Evolutionary conservation across 2,329 filamentous ascomycete genomes (phyloP), one percentile per base, ranked within the genome.

Genomic region (Stromatinia cepivora): DNA sequence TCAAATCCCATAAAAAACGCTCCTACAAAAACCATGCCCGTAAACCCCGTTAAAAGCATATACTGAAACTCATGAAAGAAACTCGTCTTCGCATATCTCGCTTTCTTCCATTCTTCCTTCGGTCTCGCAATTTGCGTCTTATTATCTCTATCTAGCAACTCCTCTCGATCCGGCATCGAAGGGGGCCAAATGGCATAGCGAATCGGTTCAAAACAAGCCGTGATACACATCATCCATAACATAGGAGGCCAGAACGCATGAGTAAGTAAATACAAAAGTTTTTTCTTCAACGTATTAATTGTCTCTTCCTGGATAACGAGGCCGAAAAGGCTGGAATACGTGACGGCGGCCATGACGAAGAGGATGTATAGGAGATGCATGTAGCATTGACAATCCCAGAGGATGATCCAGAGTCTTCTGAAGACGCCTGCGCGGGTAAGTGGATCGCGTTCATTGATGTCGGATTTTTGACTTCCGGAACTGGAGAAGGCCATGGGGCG

Each of bases 181-280:
- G 88, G 88, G 0, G 88, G 88, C 72, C 85, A 84, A 67, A 89
- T 84, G 34, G 86, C 85, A 75, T 90, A 90, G 1, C 81, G 81
- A 58, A 90, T 81, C 0, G 88, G 88, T 0, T 83, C 86, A n/a
- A 63, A 73, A 6, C 79, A 78, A 0, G 83, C 79, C 48, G 80
- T 69, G 31, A 72, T 45, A 13, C 57, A 57, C 42, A 72, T 64
- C 6, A 76, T 58, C 85, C 85, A 88, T 36, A 86, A 79, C 56
- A 88, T 74, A 0, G 87, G 87, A 8, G 86, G 86, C 87, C 87
- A 89, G 79, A 85, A 86, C 17, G 85, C 86, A 75, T 88, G 86
- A 0, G 86, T 88, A 53, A 89, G 76, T 5, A 90, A 79, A 72
- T 82, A 83, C 61, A 84, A 75, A 22, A 74, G 67, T n/a, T 70